Percentiles rank a stretch among this genome's conserved stretches.
Conservation (phyloP, 2,329 filamentous ascomycete genomes). For the Arthrobotrys musiformis region DNA sequence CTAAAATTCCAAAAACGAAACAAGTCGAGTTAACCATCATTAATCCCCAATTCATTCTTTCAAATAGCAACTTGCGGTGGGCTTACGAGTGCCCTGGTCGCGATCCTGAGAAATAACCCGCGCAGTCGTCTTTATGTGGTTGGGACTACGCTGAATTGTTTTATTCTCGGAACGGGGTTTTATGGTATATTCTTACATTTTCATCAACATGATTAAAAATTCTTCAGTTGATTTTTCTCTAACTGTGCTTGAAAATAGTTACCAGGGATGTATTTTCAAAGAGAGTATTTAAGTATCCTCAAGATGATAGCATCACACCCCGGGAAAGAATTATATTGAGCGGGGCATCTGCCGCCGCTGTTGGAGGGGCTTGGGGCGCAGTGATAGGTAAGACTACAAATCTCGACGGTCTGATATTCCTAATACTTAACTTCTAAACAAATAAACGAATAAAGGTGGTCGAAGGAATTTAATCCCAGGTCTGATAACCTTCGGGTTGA, state of each 20-base stretch:
- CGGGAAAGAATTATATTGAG: constrained; percentile 17
- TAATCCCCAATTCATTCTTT: background rate
- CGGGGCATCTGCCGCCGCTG: constrained; percentile 32
- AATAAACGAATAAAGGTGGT: constrained; percentile 18
- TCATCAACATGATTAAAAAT: background rate
- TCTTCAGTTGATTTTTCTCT: background rate
- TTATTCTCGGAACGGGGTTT: constrained; percentile 35
- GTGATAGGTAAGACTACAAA: constrained; percentile 28
- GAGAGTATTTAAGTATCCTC: constrained; percentile 10
- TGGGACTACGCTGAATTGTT: constrained; percentile 43
- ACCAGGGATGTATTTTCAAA: constrained; percentile 35
- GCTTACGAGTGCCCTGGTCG: constrained; percentile 34
- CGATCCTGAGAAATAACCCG: constrained; percentile 33
- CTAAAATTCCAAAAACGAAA: background rate
- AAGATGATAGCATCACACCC: background rate
- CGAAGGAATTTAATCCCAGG: constrained; percentile 36
- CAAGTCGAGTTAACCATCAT: background rate
- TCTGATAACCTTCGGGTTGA: constrained; percentile 33
- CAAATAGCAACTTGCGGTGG: constrained; percentile 33
- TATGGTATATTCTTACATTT: constrained; percentile 23
- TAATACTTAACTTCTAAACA: background rate
- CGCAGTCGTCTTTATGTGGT: constrained; percentile 33
- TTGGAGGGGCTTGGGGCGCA: constrained; percentile 37
- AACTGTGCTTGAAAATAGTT: background rate
- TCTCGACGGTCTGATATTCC: background rate